phyloP scores from a whole-genome alignment of 2,329 filamentous ascomycete species.

The Venturia asperata region DNA sequence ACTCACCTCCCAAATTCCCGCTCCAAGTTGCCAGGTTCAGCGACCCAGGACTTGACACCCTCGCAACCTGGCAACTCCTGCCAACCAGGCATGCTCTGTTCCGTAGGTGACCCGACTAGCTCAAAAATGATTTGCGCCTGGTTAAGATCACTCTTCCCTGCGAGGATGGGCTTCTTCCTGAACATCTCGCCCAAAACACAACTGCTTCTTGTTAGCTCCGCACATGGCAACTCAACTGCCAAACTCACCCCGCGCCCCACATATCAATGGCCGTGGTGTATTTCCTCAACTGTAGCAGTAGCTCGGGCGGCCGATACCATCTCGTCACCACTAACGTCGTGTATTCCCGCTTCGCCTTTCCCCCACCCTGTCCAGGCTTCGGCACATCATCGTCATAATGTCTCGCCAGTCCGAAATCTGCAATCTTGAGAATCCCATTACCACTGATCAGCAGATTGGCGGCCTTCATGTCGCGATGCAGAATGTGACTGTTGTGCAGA shows the following conservation, averaged over 20 bases:
- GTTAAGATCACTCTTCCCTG: constrained; percentile 79
- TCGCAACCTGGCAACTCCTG: constrained; percentile 74
- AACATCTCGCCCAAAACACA: constrained; percentile 99
- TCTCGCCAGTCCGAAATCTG: constrained; percentile 89
- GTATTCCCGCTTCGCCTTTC: constrained; percentile 82
- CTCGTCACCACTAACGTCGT: constrained; percentile 94
- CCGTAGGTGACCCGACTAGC: constrained; percentile 80
- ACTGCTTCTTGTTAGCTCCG: constrained; percentile 39
- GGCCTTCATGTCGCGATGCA: constrained; percentile 98
- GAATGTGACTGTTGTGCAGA: constrained; percentile 74
- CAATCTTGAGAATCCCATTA: constrained; percentile 86
- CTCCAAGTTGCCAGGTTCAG: constrained; percentile 58
- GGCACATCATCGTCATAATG: constrained; percentile 85
- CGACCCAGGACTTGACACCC: constrained; percentile 56
- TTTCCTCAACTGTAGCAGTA: constrained; percentile 75
- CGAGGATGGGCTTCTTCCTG: constrained; percentile 81
- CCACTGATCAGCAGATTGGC: constrained; percentile 97
- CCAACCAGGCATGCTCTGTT: constrained; percentile 92
- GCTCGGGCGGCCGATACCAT: constrained; percentile 94
- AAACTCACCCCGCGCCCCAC: constrained; percentile 85
- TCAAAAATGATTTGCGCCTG: constrained; percentile 93
- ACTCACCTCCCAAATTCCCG: constrained; percentile 66
- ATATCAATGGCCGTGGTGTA: constrained; percentile 98
- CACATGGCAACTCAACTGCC: constrained; percentile 1
- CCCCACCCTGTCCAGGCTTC: constrained; percentile 67